Conservation (phyloP, 176 grass and related monocot genomes). For the Echinochloa phyllopogon region DNA sequence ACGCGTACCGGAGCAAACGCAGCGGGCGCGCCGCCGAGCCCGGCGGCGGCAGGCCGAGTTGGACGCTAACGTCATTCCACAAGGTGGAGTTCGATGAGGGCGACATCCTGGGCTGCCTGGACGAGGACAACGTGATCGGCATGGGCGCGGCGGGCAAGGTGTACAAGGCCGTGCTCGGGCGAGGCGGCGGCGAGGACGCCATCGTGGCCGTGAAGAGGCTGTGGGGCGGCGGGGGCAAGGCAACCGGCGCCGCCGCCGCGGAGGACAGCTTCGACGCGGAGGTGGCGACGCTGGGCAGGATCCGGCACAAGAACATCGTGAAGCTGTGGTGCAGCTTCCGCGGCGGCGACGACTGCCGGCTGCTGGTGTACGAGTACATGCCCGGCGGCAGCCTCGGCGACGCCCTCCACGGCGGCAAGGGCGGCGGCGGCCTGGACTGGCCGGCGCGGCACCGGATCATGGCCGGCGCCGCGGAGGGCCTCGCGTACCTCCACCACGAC, state of each 20-base stretch:
- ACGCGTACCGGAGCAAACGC: slow-evolving; percentile 25
- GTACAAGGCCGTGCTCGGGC: slow-evolving; percentile 52
- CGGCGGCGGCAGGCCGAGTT: slow-evolving; percentile 33
- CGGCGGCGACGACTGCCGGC: slow-evolving; percentile 55
- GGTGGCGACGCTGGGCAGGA: slow-evolving; percentile 69
- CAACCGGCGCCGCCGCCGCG: neutral
- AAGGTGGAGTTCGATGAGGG: slow-evolving; percentile 58
- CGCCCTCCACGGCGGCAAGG: slow-evolving; percentile 69
- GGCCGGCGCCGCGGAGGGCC: slow-evolving; percentile 64
- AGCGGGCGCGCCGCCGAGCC: neutral
- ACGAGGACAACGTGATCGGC: slow-evolving; percentile 67
- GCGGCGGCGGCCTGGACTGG: slow-evolving; percentile 60
- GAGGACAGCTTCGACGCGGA: slow-evolving; percentile 61
- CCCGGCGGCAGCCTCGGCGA: slow-evolving; percentile 77
- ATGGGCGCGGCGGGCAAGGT: slow-evolving; percentile 68
- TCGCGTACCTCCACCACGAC: slow-evolving; percentile 82
- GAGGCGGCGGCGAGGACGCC: slow-evolving; percentile 25
- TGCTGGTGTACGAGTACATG: slow-evolving; percentile 95
- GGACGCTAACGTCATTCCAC: slow-evolving; percentile 63
- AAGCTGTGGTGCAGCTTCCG: slow-evolving; percentile 80
- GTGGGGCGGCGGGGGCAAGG: slow-evolving; percentile 26
- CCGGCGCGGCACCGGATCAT: slow-evolving; percentile 56
- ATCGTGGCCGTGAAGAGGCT: slow-evolving; percentile 64
- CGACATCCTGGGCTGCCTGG: slow-evolving; percentile 57
- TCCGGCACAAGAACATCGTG: slow-evolving; percentile 88